Evolutionary conservation across 2,329 filamentous ascomycete species (phyloP).

Genomic region (Alternaria brassicicola): DNA sequence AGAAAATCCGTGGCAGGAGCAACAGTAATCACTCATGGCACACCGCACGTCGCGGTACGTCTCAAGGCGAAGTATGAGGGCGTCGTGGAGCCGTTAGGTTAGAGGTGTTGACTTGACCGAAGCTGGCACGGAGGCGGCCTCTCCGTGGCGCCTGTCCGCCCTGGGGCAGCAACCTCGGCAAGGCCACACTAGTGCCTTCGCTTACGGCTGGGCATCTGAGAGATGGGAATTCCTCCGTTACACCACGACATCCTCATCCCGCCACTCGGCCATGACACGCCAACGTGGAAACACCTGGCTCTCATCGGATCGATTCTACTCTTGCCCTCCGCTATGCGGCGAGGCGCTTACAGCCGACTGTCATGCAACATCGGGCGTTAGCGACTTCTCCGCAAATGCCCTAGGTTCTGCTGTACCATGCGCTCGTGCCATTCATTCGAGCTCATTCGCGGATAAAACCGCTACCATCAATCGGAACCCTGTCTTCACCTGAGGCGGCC

Average conservation of each 20-base stretch:
- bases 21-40: not conserved
- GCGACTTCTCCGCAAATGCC: conserved; percentile 6
- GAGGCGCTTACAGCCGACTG: not conserved
- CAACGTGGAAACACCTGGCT: not conserved
- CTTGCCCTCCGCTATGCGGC: not conserved
- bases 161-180: conserved; percentile 1
- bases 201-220: not conserved
- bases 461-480: not conserved
- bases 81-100: not conserved
- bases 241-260: not conserved
- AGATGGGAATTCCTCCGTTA: conserved; percentile 2
- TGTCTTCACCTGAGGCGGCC: not conserved
- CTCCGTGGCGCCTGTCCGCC: not conserved
- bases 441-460: conserved; percentile 5
- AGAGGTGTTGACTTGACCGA: conserved; percentile 1
- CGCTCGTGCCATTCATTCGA: not conserved
- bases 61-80: not conserved
- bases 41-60: not conserved
- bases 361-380: not conserved
- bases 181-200: conserved; percentile 5
- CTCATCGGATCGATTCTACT: not conserved
- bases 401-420: conserved; percentile 1
- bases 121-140: not conserved
- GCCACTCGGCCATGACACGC: not conserved
- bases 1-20: not conserved